Evolutionary conservation across 768 basidiomycete species (phyloP).

Genomic region (Rhizopogon vinicolor): DNA sequence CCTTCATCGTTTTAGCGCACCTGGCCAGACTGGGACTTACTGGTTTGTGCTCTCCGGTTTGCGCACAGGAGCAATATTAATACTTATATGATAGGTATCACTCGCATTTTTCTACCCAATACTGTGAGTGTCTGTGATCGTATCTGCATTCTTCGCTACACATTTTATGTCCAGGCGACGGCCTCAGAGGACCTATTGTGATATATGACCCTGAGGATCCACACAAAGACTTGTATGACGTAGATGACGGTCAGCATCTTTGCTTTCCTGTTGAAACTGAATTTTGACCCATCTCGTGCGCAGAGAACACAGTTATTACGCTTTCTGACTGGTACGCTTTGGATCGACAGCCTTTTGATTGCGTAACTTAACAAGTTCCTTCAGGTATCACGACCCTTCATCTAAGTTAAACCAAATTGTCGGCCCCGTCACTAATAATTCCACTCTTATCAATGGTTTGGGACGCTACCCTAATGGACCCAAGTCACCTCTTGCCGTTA

Average conservation of each 20-base stretch:
- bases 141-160: neutral
- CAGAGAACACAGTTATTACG: slow-evolving; percentile 39
- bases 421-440: slow-evolving; percentile 21
- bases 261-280: neutral
- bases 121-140: slow-evolving; percentile 32
- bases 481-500: slow-evolving; percentile 28
- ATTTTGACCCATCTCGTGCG: neutral
- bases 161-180: slow-evolving; percentile 18
- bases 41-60: slow-evolving; percentile 23
- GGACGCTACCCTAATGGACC: slow-evolving; percentile 35
- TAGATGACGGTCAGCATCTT: slow-evolving; percentile 36
- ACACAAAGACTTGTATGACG: slow-evolving; percentile 34
- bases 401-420: slow-evolving; percentile 2
- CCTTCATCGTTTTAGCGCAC: slow-evolving; percentile 35
- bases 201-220: slow-evolving; percentile 46
- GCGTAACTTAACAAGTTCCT: neutral
- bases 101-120: slow-evolving; percentile 34
- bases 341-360: neutral
- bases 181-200: slow-evolving; percentile 37
- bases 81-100: slow-evolving; percentile 27
- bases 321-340: slow-evolving; percentile 40
- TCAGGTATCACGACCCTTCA: slow-evolving; percentile 25
- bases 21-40: slow-evolving; percentile 40
- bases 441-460: slow-evolving; percentile 42
- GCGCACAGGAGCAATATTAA: neutral